Base-by-base conservation (phyloP, 2,329 filamentous ascomycete species). In the Bipolaris bicolor region DNA sequence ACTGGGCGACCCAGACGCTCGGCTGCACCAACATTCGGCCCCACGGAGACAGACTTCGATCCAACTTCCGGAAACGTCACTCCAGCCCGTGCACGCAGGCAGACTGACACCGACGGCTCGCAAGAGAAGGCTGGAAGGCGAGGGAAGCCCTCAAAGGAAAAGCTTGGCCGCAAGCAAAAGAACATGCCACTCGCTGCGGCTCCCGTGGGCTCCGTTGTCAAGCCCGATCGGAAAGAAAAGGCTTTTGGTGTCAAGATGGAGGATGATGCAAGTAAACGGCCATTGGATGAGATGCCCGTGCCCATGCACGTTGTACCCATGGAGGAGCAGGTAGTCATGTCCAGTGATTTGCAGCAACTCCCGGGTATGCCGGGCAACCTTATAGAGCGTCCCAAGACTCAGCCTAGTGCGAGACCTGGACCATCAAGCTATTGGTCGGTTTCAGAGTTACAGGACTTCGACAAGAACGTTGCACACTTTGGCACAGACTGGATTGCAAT, bases 351-450 rank as follows among this genome's bases (percentile, higher is more conserved):
- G 20, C 62, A 63, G 16, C 43, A 61, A 34, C 55, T 67, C n/a
- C 39, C 55, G 34, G 64, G 53, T 13, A 61, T 70, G 16, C 48
- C 64, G 36, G 54, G 72, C 60, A 55, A 63, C 18, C 71, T 78
- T 37, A 72, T 74, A 36, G 76, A 75, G 40, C 72, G 75, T 51
- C 73, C 72, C 34, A 75, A 68, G 47, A 46, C 62, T 41, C 67
- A 71, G 46, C 58, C 71, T 7, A 65, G 61, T 13, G 77, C 77
- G 34, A 84, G 87, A 64, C 81, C 81, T 20, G 87, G 88, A 63
- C 86, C 89, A 13, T 92, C 89, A 1, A 94, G 90, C 75, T 95
- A 95, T 74, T 95, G 91, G 91, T 94, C 90, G 68, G 90, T 94
- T 20, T 89, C 89, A 1, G 91, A 95, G 77, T 84, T 89, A 52